These are phyloP conservation scores for Diplodia scrobiculata DNA, from an alignment of 2,329 filamentous ascomycete genomes.

Conservation along the genomic window DNA sequence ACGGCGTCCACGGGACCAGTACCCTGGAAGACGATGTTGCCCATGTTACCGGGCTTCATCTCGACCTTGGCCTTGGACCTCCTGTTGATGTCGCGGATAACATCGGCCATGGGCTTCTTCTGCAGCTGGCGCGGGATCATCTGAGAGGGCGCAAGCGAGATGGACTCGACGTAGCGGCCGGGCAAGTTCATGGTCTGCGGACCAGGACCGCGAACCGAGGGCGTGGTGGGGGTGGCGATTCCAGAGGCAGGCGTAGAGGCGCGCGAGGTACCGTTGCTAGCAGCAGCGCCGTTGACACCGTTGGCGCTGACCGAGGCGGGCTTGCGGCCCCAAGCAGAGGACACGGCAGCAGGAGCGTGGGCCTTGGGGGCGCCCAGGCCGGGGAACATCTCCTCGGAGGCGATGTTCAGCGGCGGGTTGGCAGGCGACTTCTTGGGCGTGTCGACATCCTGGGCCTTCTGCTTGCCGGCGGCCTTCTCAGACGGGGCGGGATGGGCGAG, in stretches of 20 bases:
- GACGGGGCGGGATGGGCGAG: slow-evolving; percentile 61
- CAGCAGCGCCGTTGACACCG: slow-evolving; percentile 57
- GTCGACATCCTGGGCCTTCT: slow-evolving; percentile 59
- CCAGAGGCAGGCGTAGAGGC: slow-evolving; percentile 66
- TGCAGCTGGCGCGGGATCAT: slow-evolving; percentile 75
- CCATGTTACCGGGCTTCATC: slow-evolving; percentile 71
- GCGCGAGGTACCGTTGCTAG: slow-evolving; percentile 55
- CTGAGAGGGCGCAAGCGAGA: slow-evolving; percentile 73
- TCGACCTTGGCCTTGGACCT: slow-evolving; percentile 84
- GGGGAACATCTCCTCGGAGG: slow-evolving; percentile 92
- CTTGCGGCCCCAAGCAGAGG: slow-evolving; percentile 78
- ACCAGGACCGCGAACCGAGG: slow-evolving; percentile 42
- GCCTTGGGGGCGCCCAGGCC: slow-evolving; percentile 76
- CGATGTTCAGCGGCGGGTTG: slow-evolving; percentile 66
- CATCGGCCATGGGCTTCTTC: slow-evolving; percentile 81
- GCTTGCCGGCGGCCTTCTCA: slow-evolving; percentile 68
- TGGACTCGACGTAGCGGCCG: slow-evolving; percentile 76
- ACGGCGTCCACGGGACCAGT: slow-evolving; percentile 81
- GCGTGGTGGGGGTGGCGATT: slow-evolving; percentile 50
- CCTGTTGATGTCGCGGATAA: slow-evolving; percentile 88
- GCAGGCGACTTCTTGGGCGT: slow-evolving; percentile 41
- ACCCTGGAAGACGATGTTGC: slow-evolving; percentile 78
- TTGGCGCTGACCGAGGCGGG: slow-evolving; percentile 52
- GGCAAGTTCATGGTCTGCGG: slow-evolving; percentile 71
- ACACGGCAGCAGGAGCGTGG: slow-evolving; percentile 59